Evolutionary conservation across 495 filamentous ascomycete genomes (phyloP), one percentile per base, ranked within the genome.

Genomic region (Penicillium daleae): DNA sequence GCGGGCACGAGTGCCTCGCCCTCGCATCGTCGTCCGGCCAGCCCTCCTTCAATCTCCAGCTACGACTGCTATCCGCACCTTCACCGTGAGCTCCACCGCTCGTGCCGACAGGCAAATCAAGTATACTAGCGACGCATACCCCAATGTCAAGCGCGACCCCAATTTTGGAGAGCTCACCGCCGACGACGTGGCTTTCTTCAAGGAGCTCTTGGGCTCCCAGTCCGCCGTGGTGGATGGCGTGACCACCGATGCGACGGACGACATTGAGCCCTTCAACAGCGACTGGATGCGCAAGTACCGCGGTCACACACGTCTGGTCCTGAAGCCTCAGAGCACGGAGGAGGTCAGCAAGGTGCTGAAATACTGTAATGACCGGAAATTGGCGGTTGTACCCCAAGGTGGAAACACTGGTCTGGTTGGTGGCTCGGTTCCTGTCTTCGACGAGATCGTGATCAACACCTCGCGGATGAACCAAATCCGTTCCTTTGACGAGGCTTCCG

Each of bases 251-350:
- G 86, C 87, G 21, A 75, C 82, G 0, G 88, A 90, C 63, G 95
- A 99, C 69, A 81, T 98, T 59, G 92, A 94, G 69, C 86, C 92
- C 17, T 98, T 92, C 85, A 99, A 99, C 79, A 86, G 85, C 66
- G 95, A 99, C 79, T 99, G 95, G 95, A 98, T 98, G 96, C 87
- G 91, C 74, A 99, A 99, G 76, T 99, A 97, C 80, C 88, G 92
- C 39, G 95, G 95, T 39, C 93, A 97, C 72, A 87, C 90, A 56
- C 85, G 87, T 59, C 80, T 99, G 9, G 92, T 97, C 9, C 79
- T 99, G 50, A 97, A 94, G 77, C 95, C 95, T 9, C 80, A 81
- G 35, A 86, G 83, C 12, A 92, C 92, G 3, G 86, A 92, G 61
- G 90, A 99, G 76, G 88, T 97, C 70, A 93, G 90, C 83, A 81